phyloP scores from a whole-genome alignment of 768 basidiomycete genomes.

The Mycena venus region DNA sequence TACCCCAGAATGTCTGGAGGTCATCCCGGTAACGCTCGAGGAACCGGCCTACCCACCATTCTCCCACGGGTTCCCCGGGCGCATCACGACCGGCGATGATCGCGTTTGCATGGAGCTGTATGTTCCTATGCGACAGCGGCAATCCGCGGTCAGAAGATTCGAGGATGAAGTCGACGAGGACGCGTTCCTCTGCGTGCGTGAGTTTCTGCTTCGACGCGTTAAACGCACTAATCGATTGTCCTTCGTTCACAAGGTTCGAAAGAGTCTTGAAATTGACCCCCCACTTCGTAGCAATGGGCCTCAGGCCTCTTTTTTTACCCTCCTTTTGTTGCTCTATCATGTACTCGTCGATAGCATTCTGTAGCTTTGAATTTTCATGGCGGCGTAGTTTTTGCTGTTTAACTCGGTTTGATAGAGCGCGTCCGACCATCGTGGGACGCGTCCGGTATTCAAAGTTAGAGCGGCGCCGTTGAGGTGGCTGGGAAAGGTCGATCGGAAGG shows the following conservation, averaged over 20 bases:
- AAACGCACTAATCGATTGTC: constrained; percentile 33
- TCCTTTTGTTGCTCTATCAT: not conserved
- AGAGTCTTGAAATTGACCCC: not conserved
- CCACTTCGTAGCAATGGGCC: not conserved
- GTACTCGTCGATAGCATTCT: not conserved
- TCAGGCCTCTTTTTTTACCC: not conserved
- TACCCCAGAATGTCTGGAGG: constrained; percentile 50
- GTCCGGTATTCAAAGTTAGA: not conserved
- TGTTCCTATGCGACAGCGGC: constrained; percentile 33
- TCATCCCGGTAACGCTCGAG: constrained; percentile 39
- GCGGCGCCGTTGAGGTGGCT: not conserved
- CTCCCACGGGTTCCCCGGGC: constrained; percentile 31
- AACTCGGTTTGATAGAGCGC: not conserved
- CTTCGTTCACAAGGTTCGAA: not conserved
- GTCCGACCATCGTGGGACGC: not conserved
- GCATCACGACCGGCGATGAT: constrained; percentile 31
- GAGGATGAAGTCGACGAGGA: constrained; percentile 45
- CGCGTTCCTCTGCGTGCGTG: constrained; percentile 41
- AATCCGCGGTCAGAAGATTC: constrained; percentile 44
- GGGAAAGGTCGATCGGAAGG: not conserved
- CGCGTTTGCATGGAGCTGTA: constrained; percentile 42
- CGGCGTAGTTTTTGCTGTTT: not conserved
- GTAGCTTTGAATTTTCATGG: not conserved
- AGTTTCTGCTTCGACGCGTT: constrained; percentile 37
- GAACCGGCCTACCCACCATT: constrained; percentile 36